Base-by-base conservation (phyloP, 345 rosid species). In the Atalantia buxifolia region DNA sequence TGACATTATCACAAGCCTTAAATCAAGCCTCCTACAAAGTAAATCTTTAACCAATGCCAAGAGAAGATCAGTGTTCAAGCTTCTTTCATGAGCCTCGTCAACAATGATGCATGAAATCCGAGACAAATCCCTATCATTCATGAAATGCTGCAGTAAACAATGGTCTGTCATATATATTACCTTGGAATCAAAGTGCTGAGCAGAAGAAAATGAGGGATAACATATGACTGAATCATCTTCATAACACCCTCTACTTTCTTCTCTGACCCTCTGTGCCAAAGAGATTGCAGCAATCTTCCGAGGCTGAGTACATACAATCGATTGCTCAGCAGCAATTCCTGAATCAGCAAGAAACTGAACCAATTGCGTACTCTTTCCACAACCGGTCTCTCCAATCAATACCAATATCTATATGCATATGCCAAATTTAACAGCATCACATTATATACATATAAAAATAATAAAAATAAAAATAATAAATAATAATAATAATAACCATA, bases 71-170 rank as follows among this genome's bases (percentile, higher is more conserved):
- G 98, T 95, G 86, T 87, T 91, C 88, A 95, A 83, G 86, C 95
- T 95, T 84, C 98, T 91, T 85, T 95, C 98, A 87, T 95, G 98
- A 72, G 98, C 98, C 88, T 93, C 98, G 31, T 95, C 98, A 60
- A 95, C 67, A 74, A 95, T 83, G 80, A 95, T 84, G 64, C 93
- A 93, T 7, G 98, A 95, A 86, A 95, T 82, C 77, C 91, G 91
- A 78, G 92, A 83, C 84, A 95, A 90, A 79, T 80, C 82, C 84
- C 81, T 80, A 77, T 93, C 95, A 65, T 81, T 87, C 87, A 93
- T 85, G 79, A 88, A 92, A 75, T 85, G 91, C 78, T 87, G 98
- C 84, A 93, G 83, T 69, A 95, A 89, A 73, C 92, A 92, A 83
- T 93, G 88, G 84, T 95, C 98, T 1, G 98, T 95, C 93, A 88